Conservation (phyloP, 1,284 basidiomycete genomes). For the Pseudozyma thailandica region DNA sequence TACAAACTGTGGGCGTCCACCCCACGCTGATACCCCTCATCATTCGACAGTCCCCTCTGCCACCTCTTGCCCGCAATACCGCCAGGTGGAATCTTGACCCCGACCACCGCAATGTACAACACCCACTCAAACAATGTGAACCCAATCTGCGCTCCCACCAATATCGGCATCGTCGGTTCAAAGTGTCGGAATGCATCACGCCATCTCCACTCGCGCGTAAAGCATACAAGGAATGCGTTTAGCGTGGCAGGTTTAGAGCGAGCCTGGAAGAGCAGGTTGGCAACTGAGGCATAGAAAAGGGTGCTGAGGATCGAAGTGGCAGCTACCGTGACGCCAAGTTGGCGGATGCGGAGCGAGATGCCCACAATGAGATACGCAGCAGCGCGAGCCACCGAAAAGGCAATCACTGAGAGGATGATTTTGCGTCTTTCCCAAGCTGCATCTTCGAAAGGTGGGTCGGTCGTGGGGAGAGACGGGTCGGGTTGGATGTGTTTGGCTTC, state of each 20-base stretch:
- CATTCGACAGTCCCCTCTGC: constrained; percentile 27
- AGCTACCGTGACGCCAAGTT: constrained; percentile 45
- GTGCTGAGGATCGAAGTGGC: constrained; percentile 50
- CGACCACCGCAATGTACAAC: constrained; percentile 48
- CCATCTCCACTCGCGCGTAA: constrained; percentile 23
- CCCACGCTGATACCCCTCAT: constrained; percentile 31
- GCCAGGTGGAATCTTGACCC: constrained; percentile 50
- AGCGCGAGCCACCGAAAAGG: constrained; percentile 33
- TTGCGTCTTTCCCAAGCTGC: constrained; percentile 34
- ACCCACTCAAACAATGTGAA: constrained; percentile 52
- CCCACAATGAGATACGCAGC: constrained; percentile 36
- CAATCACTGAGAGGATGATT: constrained; percentile 29
- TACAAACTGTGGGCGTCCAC: constrained; percentile 40
- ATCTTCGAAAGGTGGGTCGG: not conserved
- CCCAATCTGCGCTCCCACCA: constrained; percentile 32
- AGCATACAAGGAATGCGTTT: not conserved
- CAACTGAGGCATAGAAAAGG: constrained; percentile 49
- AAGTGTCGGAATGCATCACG: constrained; percentile 26
- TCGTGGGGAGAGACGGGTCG: constrained; percentile 3
- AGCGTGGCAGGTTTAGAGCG: constrained; percentile 16
- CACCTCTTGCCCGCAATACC: constrained; percentile 43
- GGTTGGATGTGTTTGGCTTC: constrained; percentile 6
- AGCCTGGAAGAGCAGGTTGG: constrained; percentile 52
- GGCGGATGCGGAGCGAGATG: constrained; percentile 41
- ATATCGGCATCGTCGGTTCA: constrained; percentile 40